Evolutionary conservation across 148 eudicot genomes (phyloP).

Genomic region (Silene latifolia): DNA sequence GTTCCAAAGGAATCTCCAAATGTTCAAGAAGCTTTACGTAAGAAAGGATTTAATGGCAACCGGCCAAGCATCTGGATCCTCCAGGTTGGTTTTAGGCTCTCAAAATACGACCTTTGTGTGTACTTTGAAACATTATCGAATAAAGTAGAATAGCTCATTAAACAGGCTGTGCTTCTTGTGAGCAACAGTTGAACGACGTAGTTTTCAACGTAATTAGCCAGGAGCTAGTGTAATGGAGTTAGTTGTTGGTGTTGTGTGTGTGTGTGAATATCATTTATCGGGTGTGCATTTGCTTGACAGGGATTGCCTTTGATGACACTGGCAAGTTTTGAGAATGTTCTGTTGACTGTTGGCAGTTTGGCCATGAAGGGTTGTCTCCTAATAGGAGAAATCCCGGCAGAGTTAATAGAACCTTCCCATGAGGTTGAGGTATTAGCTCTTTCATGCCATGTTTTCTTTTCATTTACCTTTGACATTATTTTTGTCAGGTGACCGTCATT

Average conservation of each 20-base stretch:
- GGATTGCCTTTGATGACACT: slow-evolving; percentile 66
- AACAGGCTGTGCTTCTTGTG: too few relatives aligned
- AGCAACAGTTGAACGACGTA: too few relatives aligned
- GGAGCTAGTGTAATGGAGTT: not conserved
- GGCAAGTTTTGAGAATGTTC: slow-evolving; percentile 47
- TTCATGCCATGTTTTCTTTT: not conserved
- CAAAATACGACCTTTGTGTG: not conserved
- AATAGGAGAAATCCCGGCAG: slow-evolving; percentile 71
- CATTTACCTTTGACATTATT: not conserved
- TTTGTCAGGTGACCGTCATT: not conserved
- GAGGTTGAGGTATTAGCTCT: slow-evolving; percentile 43
- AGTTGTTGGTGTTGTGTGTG: not conserved
- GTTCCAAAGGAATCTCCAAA: slow-evolving; percentile 52
- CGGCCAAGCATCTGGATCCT: slow-evolving; percentile 77
- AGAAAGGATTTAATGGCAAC: slow-evolving; percentile 65
- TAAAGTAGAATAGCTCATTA: too few relatives aligned
- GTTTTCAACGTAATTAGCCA: too few relatives aligned
- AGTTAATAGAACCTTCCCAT: slow-evolving; percentile 44
- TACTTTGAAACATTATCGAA: too few relatives aligned
- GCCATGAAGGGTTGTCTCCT: slow-evolving; percentile 73
- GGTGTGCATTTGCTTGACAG: slow-evolving; percentile 33
- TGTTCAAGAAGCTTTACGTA: slow-evolving; percentile 46
- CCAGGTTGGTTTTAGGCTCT: slow-evolving; percentile 45
- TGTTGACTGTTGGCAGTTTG: slow-evolving; percentile 46
- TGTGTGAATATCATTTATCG: not conserved